Conservation (phyloP, 306 rosid species). For the Malus sylvestris region DNA sequence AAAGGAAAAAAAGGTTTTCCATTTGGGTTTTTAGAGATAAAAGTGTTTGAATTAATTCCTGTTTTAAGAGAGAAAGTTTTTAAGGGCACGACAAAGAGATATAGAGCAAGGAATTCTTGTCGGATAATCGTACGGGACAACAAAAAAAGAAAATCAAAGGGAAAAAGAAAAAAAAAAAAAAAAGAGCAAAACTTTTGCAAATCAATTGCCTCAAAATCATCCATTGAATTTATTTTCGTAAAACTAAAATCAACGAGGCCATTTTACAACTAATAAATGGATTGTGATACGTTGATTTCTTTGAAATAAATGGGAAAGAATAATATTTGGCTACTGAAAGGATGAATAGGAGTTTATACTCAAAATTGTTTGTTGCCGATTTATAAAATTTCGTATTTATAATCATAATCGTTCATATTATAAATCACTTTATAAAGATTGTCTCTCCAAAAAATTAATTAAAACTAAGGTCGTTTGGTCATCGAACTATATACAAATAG, state of each 20-base stretch:
- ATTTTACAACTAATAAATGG: neutral
- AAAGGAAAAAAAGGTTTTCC: neutral
- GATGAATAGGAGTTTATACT: too few relatives aligned
- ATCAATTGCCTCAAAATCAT: neutral
- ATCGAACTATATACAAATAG: too few relatives aligned
- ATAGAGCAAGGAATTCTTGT: constrained; percentile 25
- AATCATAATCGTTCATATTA: too few relatives aligned
- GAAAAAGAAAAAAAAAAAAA: neutral
- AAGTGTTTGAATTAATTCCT: constrained; percentile 10
- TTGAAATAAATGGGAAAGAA: neutral
- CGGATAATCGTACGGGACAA: constrained; percentile 9
- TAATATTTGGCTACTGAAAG: too few relatives aligned
- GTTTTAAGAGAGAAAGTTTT: neutral
- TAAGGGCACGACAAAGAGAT: constrained; percentile 9
- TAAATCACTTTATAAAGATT: too few relatives aligned
- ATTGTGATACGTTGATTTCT: neutral
- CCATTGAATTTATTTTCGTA: neutral
- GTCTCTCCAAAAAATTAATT: too few relatives aligned
- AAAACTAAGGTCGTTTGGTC: too few relatives aligned
- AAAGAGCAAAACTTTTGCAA: neutral
- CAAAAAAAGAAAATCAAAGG: neutral
- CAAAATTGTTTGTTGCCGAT: too few relatives aligned
- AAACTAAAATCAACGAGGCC: neutral
- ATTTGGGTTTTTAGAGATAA: constrained; percentile 21
- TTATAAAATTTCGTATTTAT: too few relatives aligned